Evolutionary conservation across 2,329 filamentous ascomycete genomes (phyloP).

Genomic region (Aurifilum marmelostoma): DNA sequence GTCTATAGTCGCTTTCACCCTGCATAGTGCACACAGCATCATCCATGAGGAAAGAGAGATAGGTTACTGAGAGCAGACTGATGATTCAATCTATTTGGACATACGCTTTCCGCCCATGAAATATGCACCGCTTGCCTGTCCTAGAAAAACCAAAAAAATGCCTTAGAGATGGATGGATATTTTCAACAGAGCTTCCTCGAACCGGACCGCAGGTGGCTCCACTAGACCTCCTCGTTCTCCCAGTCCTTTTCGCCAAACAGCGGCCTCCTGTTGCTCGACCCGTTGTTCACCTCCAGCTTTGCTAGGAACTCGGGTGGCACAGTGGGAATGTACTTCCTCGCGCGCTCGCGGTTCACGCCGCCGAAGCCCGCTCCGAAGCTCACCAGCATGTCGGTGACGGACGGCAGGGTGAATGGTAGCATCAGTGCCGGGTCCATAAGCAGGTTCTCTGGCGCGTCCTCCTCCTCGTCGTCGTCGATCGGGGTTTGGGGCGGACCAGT

Average conservation of each 20-base stretch:
- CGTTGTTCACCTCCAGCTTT: conserved; percentile 70
- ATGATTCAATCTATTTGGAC: neutral
- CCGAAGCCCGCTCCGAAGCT: conserved; percentile 95
- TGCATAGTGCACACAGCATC: neutral
- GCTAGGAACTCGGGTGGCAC: conserved; percentile 91
- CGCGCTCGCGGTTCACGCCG: conserved; percentile 86
- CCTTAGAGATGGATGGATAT: too few relatives aligned
- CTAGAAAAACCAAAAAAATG: too few relatives aligned
- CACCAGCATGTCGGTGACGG: conserved; percentile 95
- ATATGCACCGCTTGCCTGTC: conserved; percentile 5
- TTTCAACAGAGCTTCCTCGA: conserved; percentile 21
- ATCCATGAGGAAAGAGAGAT: neutral
- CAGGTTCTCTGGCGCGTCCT: conserved; percentile 73
- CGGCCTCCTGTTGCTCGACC: conserved; percentile 50
- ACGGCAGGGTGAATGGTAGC: conserved; percentile 92
- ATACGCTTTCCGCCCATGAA: conserved; percentile 1
- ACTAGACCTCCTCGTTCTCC: conserved; percentile 65
- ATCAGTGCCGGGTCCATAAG: conserved; percentile 89
- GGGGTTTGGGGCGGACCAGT: conserved; percentile 45
- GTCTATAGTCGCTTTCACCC: neutral
- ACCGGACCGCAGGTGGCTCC: neutral
- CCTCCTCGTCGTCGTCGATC: conserved; percentile 60
- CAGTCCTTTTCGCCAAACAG: conserved; percentile 68
- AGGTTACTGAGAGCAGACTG: neutral
- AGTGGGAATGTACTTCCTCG: conserved; percentile 93